phyloP scores from a whole-genome alignment of 495 filamentous ascomycete genomes.

The Xeromyces bisporus region DNA sequence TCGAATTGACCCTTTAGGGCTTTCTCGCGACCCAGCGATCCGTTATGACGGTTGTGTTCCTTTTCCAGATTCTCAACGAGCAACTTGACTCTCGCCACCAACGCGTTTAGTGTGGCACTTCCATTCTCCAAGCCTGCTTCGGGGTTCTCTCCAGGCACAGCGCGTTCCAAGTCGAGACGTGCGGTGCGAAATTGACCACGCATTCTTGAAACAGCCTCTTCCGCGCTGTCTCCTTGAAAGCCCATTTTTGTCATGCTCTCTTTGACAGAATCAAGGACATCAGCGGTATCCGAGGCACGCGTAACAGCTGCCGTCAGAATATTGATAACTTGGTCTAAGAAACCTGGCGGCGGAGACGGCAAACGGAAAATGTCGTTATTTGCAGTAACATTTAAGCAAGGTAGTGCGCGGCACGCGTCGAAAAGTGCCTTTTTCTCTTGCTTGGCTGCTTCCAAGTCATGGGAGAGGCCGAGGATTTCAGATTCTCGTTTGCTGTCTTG shows the following conservation, averaged over 20 bases:
- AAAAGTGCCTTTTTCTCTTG: constrained; percentile 25
- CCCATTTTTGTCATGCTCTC: constrained; percentile 33
- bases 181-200: constrained; percentile 41
- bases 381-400: constrained; percentile 16
- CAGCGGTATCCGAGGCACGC: constrained; percentile 20
- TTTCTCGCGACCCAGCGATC: constrained; percentile 18
- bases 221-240: constrained; percentile 31
- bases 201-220: constrained; percentile 36
- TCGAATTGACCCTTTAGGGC: constrained; percentile 29
- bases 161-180: constrained; percentile 47
- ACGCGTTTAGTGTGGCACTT: constrained; percentile 20
- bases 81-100: constrained; percentile 19
- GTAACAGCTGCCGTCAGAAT: constrained; percentile 19
- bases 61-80: constrained; percentile 19
- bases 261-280: constrained; percentile 21
- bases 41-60: constrained; percentile 16
- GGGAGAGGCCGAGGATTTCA: constrained; percentile 11
- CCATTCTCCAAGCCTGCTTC: constrained; percentile 22
- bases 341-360: constrained; percentile 22
- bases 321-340: constrained; percentile 17
- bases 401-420: constrained; percentile 20
- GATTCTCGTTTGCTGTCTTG: constrained; percentile 5
- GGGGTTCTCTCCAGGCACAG: constrained; percentile 46
- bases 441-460: constrained; percentile 21
- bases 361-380: constrained; percentile 17